Evolutionary conservation across 345 rosid species (phyloP).

Genomic region (Kernera saxatilis): DNA sequence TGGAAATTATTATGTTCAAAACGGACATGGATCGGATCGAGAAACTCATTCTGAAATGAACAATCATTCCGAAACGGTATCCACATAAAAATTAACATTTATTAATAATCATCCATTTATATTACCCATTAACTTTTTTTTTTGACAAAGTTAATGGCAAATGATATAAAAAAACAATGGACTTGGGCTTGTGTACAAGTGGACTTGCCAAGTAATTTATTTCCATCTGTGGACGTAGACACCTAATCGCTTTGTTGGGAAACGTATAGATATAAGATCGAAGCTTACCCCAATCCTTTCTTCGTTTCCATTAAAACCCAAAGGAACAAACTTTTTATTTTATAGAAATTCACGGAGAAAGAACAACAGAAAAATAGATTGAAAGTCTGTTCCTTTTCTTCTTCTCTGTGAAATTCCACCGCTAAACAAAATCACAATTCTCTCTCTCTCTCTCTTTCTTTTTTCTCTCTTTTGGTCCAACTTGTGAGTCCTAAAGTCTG

Average conservation of each 20-base stretch:
- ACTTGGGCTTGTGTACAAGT: slow-evolving; percentile 14
- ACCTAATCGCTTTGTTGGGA: slow-evolving; percentile 4
- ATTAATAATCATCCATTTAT: too few species aligned
- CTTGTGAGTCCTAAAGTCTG: slow-evolving; percentile 30
- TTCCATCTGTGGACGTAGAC: slow-evolving; percentile 1
- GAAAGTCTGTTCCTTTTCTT: slow-evolving; percentile 16
- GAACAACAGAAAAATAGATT: slow-evolving; percentile 1
- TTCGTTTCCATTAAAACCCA: background rate
- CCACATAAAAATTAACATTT: too few species aligned
- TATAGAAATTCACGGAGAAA: slow-evolving; percentile 22
- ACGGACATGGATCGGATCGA: too few species aligned
- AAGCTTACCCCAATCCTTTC: slow-evolving; percentile 2
- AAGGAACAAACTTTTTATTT: background rate
- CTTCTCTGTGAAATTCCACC: slow-evolving; percentile 9
- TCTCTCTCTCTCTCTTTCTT: background rate
- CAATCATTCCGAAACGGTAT: too few species aligned
- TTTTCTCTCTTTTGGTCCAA: slow-evolving; percentile 16
- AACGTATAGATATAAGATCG: background rate
- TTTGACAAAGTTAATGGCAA: background rate
- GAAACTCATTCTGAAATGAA: too few species aligned
- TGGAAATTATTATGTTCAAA: too few species aligned
- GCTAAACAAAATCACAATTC: background rate
- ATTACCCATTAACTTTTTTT: too few species aligned
- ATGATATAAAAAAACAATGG: background rate
- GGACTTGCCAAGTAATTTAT: background rate